phyloP scores from a whole-genome alignment of 2,329 filamentous ascomycete genomes.

The Emericellopsis atlantica region DNA sequence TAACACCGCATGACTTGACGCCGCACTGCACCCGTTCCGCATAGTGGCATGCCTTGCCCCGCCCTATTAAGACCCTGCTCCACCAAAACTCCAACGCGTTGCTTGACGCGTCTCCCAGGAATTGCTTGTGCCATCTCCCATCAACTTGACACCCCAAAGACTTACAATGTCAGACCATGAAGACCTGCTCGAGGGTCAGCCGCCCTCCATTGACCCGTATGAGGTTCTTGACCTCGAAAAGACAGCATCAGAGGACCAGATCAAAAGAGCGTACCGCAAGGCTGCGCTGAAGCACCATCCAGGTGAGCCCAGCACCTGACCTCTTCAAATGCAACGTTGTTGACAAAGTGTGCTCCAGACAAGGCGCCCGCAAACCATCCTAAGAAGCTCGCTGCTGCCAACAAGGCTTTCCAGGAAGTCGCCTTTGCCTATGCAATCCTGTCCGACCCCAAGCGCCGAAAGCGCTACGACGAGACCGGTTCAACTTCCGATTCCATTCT shows the following conservation, averaged over 20 bases:
- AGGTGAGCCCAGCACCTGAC: conserved; percentile 35
- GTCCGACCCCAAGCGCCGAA: conserved; percentile 67
- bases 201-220: conserved; percentile 64
- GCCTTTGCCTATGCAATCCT: conserved; percentile 92
- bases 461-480: conserved; percentile 81
- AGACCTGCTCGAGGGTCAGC: conserved; percentile 41
- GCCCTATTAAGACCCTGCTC: background rate
- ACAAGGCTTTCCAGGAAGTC: conserved; percentile 75
- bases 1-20: too few relatives aligned
- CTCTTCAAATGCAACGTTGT: conserved; percentile 2
- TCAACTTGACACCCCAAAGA: background rate
- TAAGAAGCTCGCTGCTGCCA: conserved; percentile 53
- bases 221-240: conserved; percentile 60
- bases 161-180: conserved; percentile 33
- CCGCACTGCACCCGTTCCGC: too few relatives aligned
- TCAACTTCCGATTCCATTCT: conserved; percentile 75
- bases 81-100: conserved; percentile 1
- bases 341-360: conserved; percentile 36
- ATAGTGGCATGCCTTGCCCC: background rate
- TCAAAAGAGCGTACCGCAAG: conserved; percentile 88
- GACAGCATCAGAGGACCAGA: conserved; percentile 60
- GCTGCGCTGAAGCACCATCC: conserved; percentile 79
- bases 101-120: background rate
- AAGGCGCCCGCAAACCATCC: conserved; percentile 50
- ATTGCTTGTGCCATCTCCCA: background rate